Base-by-base conservation (phyloP, 768 basidiomycete genomes). In the Pulveroboletus sp. region DNA sequence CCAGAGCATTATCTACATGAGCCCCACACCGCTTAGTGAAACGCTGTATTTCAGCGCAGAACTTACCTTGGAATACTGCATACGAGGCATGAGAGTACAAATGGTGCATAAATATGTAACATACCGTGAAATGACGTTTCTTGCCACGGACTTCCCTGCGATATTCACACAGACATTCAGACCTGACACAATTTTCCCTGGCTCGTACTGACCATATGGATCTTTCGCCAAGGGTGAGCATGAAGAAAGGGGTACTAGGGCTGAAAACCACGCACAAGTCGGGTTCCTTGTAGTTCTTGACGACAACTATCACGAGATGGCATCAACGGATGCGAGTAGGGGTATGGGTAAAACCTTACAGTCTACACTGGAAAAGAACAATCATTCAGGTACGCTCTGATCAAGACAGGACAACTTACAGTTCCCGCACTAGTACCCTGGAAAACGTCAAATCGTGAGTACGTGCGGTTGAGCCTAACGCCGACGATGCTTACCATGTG, bases 101-200 rank as follows among this genome's bases (percentile, higher is more conserved):
- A 36, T 12, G 14, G 10, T 16, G 16, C 17, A 3, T 11, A 20
- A 14, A 14, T n/a, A 40, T 25, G 17, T 29, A 11, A 71, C 84
- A 42, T 53, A 88, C 88, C 34, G 92, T 88, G 61, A 94, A 95
- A 58, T 94, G 85, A 42, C 87, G 79, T 66, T 87, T 81, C 65
- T 82, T 81, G 55, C 87, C 85, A 50, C 94, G 77, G 16, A 97
- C 94, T 71, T 97, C 94, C 93, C 89, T 90, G 65, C 21, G 55
- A 52, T 52, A 48, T 47, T 50, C 41, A 57, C 48, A 50, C 43
- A 35, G 52, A 61, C 45, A 53, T 55, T 62, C 45, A 65, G 59
- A 60, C 36, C 27, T 48, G 43, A 51, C 39, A 57, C 55, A 56
- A 43, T 45, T 53, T 54, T 51, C 52, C 64, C 55, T 64, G 56